Evolutionary conservation across 192 early-diverging fungal genomes (phyloP).

Genomic region (Coemansia sp.): DNA sequence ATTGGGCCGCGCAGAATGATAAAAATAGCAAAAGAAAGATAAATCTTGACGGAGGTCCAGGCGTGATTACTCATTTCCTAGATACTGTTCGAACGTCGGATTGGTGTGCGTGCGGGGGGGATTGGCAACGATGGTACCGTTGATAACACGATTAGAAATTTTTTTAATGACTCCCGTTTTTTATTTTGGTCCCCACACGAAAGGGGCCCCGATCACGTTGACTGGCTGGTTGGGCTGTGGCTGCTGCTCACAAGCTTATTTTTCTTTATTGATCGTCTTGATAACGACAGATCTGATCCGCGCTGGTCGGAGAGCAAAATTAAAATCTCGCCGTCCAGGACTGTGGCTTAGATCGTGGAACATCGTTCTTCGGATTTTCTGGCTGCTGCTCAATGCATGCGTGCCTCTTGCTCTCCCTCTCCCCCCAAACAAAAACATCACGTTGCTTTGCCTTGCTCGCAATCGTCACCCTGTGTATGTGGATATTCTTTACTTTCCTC

Average conservation of each 20-base stretch:
- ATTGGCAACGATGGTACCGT: not conserved
- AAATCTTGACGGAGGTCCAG: not conserved
- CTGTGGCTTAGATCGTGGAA: too few species aligned
- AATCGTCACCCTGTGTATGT: not conserved
- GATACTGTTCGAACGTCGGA: not conserved
- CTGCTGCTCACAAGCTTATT: not conserved
- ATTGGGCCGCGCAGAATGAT: too few species aligned
- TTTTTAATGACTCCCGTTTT: not conserved
- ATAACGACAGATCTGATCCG: not conserved
- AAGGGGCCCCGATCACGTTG: not conserved
- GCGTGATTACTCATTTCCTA: not conserved
- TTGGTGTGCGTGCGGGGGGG: not conserved
- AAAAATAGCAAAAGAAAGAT: not conserved
- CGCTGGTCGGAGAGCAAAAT: too few species aligned
- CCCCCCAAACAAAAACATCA: not conserved
- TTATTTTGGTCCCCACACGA: not conserved
- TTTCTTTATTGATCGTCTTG: too few species aligned
- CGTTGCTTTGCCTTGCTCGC: too few species aligned
- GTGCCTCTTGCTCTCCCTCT: not conserved
- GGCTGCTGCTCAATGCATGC: not conserved
- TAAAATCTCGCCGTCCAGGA: too few species aligned
- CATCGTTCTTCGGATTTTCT: too few species aligned
- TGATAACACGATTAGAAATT: not conserved
- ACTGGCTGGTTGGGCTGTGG: not conserved
- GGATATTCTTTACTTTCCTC: slow-evolving; percentile 1